These are phyloP conservation scores for Lanmaoa pseudosensibilis DNA, from an alignment of 768 basidiomycete genomes.

Conservation along the genomic window DNA sequence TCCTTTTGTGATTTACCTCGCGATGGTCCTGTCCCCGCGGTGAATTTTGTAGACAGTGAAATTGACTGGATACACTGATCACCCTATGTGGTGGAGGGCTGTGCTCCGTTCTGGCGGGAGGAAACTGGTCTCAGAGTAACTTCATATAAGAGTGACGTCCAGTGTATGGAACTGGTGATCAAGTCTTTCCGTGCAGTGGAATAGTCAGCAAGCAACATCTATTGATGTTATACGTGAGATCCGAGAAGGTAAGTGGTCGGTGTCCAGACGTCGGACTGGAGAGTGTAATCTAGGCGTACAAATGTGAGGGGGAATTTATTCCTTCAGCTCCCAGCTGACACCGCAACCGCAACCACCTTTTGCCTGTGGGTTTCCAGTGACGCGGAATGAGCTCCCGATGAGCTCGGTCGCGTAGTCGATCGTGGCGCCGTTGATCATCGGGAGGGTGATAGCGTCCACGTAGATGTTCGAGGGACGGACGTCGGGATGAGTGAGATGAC, in stretches of 20 bases:
- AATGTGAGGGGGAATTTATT: neutral
- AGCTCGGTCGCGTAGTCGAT: constrained; percentile 92
- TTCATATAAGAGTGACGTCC: too few relatives aligned
- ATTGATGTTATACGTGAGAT: neutral
- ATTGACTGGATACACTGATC: too few relatives aligned
- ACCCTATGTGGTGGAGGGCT: too few relatives aligned
- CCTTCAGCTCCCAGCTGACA: constrained; percentile 74
- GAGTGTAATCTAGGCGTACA: neutral
- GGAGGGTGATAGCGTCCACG: constrained; percentile 83
- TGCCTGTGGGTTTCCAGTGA: constrained; percentile 86
- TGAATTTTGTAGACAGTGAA: too few relatives aligned
- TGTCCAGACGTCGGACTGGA: neutral
- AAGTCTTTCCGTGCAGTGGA: too few relatives aligned
- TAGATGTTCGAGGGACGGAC: constrained; percentile 74
- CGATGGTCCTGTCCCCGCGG: too few relatives aligned
- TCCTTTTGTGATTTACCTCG: too few relatives aligned
- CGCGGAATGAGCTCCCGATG: constrained; percentile 87
- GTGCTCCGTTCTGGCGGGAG: too few relatives aligned
- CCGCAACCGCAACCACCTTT: constrained; percentile 96
- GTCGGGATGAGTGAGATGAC: constrained; percentile 70
- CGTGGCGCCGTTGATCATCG: constrained; percentile 83
- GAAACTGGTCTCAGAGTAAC: too few relatives aligned
- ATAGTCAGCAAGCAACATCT: neutral
- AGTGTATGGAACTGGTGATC: too few relatives aligned
- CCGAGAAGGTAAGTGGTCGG: neutral